Conservation (phyloP, 441 rosid genomes). For the Adansonia gregorii region DNA sequence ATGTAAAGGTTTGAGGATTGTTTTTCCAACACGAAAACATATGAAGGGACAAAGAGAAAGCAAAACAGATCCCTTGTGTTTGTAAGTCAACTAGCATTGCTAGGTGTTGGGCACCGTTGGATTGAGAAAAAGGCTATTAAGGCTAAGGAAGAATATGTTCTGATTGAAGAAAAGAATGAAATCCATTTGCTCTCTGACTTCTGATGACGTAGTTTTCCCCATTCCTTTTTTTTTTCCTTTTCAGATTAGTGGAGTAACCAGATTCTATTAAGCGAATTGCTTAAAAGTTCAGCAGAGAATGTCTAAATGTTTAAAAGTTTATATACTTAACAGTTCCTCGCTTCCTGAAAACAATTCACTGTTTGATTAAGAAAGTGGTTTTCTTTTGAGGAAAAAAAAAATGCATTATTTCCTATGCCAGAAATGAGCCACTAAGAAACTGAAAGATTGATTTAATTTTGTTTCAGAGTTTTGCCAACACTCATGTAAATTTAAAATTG, state of each 20-base stretch:
- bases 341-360: neutral
- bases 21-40: conserved; percentile 3
- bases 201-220: neutral
- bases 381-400: neutral
- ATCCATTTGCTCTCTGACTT: neutral
- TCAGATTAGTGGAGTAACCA: neutral
- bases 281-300: conserved; percentile 14
- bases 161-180: conserved; percentile 11
- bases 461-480: neutral
- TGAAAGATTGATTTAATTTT: neutral
- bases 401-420: conserved; percentile 11
- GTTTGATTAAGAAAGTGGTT: conserved; percentile 4
- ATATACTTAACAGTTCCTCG: neutral
- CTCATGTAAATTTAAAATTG: neutral
- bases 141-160: conserved; percentile 22
- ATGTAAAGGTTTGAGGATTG: neutral
- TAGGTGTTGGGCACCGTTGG: conserved; percentile 21
- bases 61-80: conserved; percentile 24
- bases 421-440: neutral
- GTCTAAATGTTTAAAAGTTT: neutral
- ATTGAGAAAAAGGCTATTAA: conserved; percentile 17
- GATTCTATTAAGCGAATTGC: conserved; percentile 26
- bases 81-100: conserved; percentile 22
- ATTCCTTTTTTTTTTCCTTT: neutral
- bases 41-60: conserved; percentile 16